Base-by-base conservation (phyloP, 2,329 filamentous ascomycete species). In the Cryphonectria nitschkei region DNA sequence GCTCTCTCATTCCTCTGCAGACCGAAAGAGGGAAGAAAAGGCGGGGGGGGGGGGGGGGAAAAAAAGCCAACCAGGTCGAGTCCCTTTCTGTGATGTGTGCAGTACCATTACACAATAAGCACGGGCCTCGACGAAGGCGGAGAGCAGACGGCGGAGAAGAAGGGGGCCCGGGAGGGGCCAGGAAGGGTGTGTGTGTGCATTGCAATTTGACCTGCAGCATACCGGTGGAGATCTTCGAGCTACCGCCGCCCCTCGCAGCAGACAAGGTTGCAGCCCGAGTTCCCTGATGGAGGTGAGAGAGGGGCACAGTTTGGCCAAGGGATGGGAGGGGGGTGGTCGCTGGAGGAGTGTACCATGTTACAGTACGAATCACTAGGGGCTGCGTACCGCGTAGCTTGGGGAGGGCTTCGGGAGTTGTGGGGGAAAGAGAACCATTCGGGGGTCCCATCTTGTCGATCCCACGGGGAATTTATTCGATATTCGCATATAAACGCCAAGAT, bases 141-240 rank as follows among this genome's bases (percentile, higher is more conserved):
- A n/a, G 46, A 19, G 22, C 22, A 50, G 46, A 50, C 7, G 46
- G 54, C 54, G 54, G 26, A 58, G 54, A 32, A 29, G 29, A 14
- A 58, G 29, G 1, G 46, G 16, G 46, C 6, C 3, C 22, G 19
- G 26, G 54, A 58, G 54, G 52, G 39, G 43, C 13, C 14, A 46
- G 19, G 46, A n/a, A 50, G 8, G 19, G 46, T 5, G 2, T 50
- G 46, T n/a, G 46, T 50, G 46, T 8, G 54, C 54, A 58, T 58
- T 32, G 29, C 26, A 32, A 32, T 29, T 32, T 32, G 54, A 32
- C 54, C 54, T 58, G 54, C 26, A 32, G 54, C 54, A 58, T 58
- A 58, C 54, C 54, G 54, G 54, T 58, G 54, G 54, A 32, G 54
- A 58, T 32, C 26, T 61, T 61, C 58, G 58, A 61, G 34, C 32